phyloP scores from a whole-genome alignment of 2,329 filamentous ascomycete genomes.

The Trichothecium roseum region DNA sequence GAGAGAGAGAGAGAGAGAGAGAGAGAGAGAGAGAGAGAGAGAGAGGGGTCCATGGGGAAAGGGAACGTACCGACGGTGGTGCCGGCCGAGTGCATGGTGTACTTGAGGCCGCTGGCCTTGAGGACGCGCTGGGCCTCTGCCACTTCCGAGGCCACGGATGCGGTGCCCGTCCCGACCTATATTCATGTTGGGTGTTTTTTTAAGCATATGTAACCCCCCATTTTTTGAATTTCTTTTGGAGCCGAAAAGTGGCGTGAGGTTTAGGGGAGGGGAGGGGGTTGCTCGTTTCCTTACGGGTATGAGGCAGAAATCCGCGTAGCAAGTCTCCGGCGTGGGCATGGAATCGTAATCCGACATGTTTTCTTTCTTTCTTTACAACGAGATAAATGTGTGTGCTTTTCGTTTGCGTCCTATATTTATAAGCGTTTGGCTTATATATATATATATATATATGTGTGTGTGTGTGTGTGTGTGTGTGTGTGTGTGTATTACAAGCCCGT shows the following conservation, averaged over 20 bases:
- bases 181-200: too few relatives aligned
- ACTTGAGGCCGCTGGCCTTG: conserved; percentile 67
- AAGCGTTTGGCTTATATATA: too few relatives aligned
- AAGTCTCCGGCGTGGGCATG: conserved; percentile 58
- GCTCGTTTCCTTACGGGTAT: conserved; percentile 52
- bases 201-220: neutral
- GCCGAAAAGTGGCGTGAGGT: neutral
- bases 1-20: too few relatives aligned
- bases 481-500: too few relatives aligned
- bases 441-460: too few relatives aligned
- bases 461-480: too few relatives aligned
- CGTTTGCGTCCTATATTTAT: too few relatives aligned
- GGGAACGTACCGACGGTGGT: conserved; percentile 70
- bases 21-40: too few relatives aligned
- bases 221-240: neutral
- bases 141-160: conserved; percentile 72
- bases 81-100: conserved; percentile 86
- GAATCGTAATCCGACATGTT: conserved; percentile 32
- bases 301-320: conserved; percentile 85
- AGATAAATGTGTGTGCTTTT: too few relatives aligned
- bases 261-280: neutral
- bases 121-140: conserved; percentile 82
- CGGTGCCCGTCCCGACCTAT: conserved; percentile 68
- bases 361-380: too few relatives aligned
- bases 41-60: conserved; percentile 4